A percentile compares a stretch with the other conserved stretches of the same genome.
Conservation (phyloP, 352 stramenopile genomes). For the Phytophthora quininea region DNA sequence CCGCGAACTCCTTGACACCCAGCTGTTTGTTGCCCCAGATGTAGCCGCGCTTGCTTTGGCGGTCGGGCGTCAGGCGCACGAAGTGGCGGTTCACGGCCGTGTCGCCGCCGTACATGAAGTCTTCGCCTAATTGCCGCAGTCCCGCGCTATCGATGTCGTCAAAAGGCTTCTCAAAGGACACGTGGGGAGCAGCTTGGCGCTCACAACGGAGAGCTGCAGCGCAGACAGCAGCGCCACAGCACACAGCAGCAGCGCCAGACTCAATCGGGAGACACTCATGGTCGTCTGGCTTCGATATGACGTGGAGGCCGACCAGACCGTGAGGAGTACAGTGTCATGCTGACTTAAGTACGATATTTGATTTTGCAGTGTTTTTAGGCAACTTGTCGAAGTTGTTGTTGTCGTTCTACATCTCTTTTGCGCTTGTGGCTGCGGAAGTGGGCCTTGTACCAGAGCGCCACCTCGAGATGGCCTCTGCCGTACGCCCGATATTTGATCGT, state of each 20-base stretch:
- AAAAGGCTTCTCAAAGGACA: slow-evolving; percentile 86
- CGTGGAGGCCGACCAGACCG: slow-evolving; percentile 20
- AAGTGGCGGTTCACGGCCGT: slow-evolving; percentile 84
- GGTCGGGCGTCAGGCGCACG: slow-evolving; percentile 78
- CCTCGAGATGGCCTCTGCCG: neutral
- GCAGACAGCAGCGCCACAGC: slow-evolving; percentile 22
- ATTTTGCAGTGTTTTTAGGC: neutral
- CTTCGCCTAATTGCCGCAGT: slow-evolving; percentile 54
- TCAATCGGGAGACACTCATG: slow-evolving; percentile 29
- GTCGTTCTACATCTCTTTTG: too few species aligned
- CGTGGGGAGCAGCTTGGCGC: slow-evolving; percentile 47
- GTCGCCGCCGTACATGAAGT: slow-evolving; percentile 67
- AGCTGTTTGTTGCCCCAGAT: slow-evolving; percentile 80
- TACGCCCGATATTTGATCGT: neutral
- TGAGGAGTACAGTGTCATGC: neutral
- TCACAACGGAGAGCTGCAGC: slow-evolving; percentile 21
- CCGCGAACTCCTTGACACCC: slow-evolving; percentile 65
- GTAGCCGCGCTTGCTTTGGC: slow-evolving; percentile 76
- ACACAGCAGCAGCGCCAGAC: slow-evolving; percentile 27
- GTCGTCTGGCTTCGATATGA: slow-evolving; percentile 15
- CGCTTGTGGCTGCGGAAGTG: slow-evolving; percentile 6
- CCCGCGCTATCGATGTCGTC: slow-evolving; percentile 71
- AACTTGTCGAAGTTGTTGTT: neutral
- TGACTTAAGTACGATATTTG: slow-evolving; percentile 21
- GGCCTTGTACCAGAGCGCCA: slow-evolving; percentile 10